Base-by-base conservation (phyloP, 768 basidiomycete genomes). In the Sarcodon aspratus region DNA sequence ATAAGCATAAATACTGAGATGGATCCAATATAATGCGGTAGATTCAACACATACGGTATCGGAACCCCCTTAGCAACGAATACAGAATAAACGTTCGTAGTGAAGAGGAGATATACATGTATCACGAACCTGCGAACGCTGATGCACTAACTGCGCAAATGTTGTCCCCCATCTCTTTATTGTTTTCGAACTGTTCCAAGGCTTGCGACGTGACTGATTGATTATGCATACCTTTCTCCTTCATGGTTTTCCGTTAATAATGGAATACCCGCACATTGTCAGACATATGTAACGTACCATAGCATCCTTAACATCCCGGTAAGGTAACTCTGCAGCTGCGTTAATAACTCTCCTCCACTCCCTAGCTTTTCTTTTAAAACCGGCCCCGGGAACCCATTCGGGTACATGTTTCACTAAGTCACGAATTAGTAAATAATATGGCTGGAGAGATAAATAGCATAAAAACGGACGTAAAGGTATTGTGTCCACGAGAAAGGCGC, bases 131-230 rank as follows among this genome's bases (percentile, higher is more conserved):
- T 9, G 13, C 2, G 13, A 9, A 42, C 27, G 27, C 27, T 5
- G 40, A 9, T 13, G 17, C 40, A 5, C 40, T 13, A 1, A 13
- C 40, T 11, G 42, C 15, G 42, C 61, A 61, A 52, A 45, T 31
- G 51, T 42, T 11, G 13, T 42, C 40, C 15, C 15, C 13, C 49
- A 53, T 47, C 33, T 61, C 62, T 36, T 62, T 49, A 5, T 13
- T 8, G 13, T 17, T 15, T 13, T 42, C 40, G 17, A 27, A 27
- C 13, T 9, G 40, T 42, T 42, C 40, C 38, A 86, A 66, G 15
- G 85, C 64, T 7, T 74, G 78, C 1, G 69, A 69, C 7, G 27
- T 27, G 11, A 42, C 8, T 27, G 40, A 42, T 13, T 9, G 27
- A 1, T 15, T 13, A 5, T 15, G 8, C 9, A 42, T 8, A 2